phyloP scores from a whole-genome alignment of 1,284 basidiomycete species.

The Melanopsichium pennsylvanicum region DNA sequence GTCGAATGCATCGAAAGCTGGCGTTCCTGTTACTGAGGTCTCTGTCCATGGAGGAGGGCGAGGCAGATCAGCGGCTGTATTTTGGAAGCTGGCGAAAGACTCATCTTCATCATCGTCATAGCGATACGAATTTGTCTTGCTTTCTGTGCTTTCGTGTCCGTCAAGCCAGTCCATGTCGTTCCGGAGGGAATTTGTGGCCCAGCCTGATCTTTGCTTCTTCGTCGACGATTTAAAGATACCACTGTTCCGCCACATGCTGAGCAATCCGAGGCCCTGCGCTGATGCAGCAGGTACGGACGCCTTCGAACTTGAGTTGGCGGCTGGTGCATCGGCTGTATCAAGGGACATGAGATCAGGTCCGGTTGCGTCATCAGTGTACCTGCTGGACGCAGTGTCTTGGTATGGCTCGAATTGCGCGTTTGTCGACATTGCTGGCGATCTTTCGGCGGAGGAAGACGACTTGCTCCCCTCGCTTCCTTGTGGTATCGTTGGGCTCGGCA shows the following conservation, averaged over 20 bases:
- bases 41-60: neutral
- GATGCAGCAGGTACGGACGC: neutral
- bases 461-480: conserved; percentile 5
- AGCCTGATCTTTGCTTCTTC: conserved; percentile 15
- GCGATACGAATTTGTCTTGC: conserved; percentile 4
- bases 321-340: conserved; percentile 11
- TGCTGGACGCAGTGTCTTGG: conserved; percentile 11
- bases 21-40: neutral
- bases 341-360: conserved; percentile 40
- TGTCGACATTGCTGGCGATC: neutral
- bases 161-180: conserved; percentile 45
- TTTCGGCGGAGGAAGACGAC: conserved; percentile 4
- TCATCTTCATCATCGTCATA: conserved; percentile 26
- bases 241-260: conserved; percentile 37
- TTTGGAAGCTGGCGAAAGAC: conserved; percentile 20
- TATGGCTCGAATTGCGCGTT: conserved; percentile 20
- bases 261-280: conserved; percentile 16
- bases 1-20: conserved; percentile 20
- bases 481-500: neutral
- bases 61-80: neutral
- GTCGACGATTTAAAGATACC: conserved; percentile 24
- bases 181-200: conserved; percentile 11
- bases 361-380: conserved; percentile 30
- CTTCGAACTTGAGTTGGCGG: neutral
- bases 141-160: conserved; percentile 22